Evolutionary conservation across 2,329 filamentous ascomycete species (phyloP), one percentile per base, ranked within the genome.

Genomic region (Fusarium verrucosum): DNA sequence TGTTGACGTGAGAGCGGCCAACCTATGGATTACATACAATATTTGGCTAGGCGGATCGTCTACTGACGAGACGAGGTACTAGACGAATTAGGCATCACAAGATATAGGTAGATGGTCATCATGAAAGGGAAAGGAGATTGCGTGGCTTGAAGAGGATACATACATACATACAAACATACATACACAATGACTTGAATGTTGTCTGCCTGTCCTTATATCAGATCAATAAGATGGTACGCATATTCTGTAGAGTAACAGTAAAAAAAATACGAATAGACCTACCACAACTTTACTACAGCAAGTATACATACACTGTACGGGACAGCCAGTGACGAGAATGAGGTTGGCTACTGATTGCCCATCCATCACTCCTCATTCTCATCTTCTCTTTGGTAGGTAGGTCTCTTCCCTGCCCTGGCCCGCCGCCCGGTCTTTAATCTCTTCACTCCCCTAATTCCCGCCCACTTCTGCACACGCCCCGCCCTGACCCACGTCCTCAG

Each of bases 381-480:
- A n/a, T n/a, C 20, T 23, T 40, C 32, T 53, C 53, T 47, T 43
- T n/a, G n/a, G n/a, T n/a, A n/a, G n/a, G n/a, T n/a, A n/a, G n/a
- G n/a, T n/a, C 25, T 52, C 43, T 51, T 22, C 40, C 40, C 22
- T 35, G 8, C 28, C 32, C 50, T 49, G 30, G n/a, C 32, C 28
- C 28, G n/a, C n/a, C 49, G 25, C 32, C 41, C 28, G 20, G 58
- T 56, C 37, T 61, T 61, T 62, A 62, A 61, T 61, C 57, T 61
- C 58, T 56, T 61, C 58, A 61, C 58, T 62, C 58, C 58, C 58
- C 57, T 62, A 62, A 62, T 61, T 61, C 58, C 58, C 57, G 58
- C 57, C 58, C 30, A 51, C 49, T 43, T 62, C 57, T 61, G 58
- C 58, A 61, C 57, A 61, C 58, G 58, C 58, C 58, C 58, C 58